Conservation (phyloP, 1,139 yeast species). For the Arxiozyma telluris region DNA sequence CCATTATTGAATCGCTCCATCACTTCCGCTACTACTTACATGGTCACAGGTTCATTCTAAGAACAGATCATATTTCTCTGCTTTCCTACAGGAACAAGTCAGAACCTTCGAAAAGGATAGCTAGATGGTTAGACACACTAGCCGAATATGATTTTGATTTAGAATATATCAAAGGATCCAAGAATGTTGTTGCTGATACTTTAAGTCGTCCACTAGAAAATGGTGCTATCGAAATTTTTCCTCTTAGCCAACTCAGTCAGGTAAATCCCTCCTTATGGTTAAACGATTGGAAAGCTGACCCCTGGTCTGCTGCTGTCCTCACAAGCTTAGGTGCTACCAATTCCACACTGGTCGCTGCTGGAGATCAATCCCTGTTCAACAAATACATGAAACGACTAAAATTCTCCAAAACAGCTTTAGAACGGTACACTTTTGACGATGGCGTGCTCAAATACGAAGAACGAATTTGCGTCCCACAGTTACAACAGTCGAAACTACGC, state of each 20-base stretch:
- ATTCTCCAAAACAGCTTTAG: no score
- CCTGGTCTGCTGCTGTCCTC: not conserved
- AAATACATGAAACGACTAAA: no score
- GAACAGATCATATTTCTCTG: constrained; percentile 12
- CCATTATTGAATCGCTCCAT: constrained; percentile 10
- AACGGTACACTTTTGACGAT: no score
- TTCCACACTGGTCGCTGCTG: no score
- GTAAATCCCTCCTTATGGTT: no score
- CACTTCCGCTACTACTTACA: constrained; percentile 11
- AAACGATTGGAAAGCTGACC: not conserved
- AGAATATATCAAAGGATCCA: constrained; percentile 6
- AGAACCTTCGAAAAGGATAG: constrained; percentile 10
- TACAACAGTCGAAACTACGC: no score
- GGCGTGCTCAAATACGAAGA: no score
- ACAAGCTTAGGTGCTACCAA: no score
- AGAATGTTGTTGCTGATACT: constrained; percentile 12
- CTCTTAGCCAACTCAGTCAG: no score
- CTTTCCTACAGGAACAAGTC: constrained; percentile 6
- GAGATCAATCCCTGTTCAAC: no score
- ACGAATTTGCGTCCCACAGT: no score
- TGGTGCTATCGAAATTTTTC: not conserved
- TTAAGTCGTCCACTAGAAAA: constrained; percentile 4
- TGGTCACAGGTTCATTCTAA: constrained; percentile 8
- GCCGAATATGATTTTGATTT: constrained; percentile 10
- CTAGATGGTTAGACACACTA: constrained; percentile 11